Conservation (phyloP, 768 basidiomycete species). For the Trametopsis cervina region DNA sequence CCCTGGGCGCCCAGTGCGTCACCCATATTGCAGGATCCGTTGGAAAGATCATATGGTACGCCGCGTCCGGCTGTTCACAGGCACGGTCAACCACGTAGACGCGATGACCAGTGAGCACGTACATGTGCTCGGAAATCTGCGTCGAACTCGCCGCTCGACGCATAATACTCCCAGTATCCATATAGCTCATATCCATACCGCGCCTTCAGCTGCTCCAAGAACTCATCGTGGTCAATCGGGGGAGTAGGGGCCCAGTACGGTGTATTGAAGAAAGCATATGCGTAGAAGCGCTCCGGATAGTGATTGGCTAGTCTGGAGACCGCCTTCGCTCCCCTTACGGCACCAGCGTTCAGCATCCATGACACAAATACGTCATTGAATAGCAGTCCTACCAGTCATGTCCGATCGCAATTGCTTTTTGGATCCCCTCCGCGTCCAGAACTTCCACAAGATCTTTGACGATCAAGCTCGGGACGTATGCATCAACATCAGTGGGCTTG, state of each 20-base stretch:
- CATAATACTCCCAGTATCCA: conserved; percentile 38
- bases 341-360: neutral
- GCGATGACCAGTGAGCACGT: too few species aligned
- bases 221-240: conserved; percentile 20
- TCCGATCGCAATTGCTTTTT: conserved; percentile 24
- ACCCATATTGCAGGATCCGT: conserved; percentile 29
- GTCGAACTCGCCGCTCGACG: conserved; percentile 20
- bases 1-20: conserved; percentile 29
- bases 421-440: conserved; percentile 22
- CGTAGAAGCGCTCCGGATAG: conserved; percentile 34
- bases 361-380: neutral
- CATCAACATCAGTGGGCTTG: conserved; percentile 27
- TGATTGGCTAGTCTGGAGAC: conserved; percentile 31
- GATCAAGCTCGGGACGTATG: conserved; percentile 22
- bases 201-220: conserved; percentile 19
- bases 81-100: too few species aligned
- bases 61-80: too few species aligned
- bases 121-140: conserved; percentile 31
- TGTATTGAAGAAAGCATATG: conserved; percentile 32
- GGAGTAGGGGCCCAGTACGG: conserved; percentile 21
- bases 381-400: conserved; percentile 27
- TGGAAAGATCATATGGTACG: conserved; percentile 28
- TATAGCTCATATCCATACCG: conserved; percentile 32
- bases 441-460: conserved; percentile 27
- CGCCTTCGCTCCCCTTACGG: conserved; percentile 28